These are phyloP conservation scores for Borealophlyctis nickersoniae DNA, from an alignment of 192 early-diverging fungal genomes.

Conservation along the genomic window DNA sequence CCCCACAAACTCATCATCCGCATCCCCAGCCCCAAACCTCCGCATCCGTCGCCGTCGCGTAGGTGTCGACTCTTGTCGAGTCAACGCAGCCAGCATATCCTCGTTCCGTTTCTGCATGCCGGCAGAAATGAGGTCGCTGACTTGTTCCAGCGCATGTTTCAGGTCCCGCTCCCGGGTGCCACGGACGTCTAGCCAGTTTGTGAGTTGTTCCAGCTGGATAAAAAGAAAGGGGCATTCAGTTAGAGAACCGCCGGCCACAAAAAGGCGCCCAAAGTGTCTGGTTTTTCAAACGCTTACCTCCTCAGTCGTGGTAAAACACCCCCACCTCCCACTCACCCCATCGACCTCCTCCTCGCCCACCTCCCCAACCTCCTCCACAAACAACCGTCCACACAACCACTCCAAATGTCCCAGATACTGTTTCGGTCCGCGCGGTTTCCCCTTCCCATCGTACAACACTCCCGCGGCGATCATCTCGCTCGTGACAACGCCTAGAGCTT, in stretches of 20 bases:
- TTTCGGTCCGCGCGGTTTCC: constrained; percentile 7
- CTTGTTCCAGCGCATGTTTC: constrained; percentile 52
- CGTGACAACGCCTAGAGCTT: constrained; percentile 58
- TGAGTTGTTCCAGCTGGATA: constrained; percentile 56
- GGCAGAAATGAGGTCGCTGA: constrained; percentile 36
- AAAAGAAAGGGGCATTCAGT: no score
- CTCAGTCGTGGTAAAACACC: constrained; percentile 44
- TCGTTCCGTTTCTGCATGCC: constrained; percentile 60
- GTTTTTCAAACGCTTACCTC: constrained; percentile 31
- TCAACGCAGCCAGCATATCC: constrained; percentile 9
- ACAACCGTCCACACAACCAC: constrained; percentile 34
- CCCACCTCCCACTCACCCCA: constrained; percentile 32
- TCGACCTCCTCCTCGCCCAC: constrained; percentile 29
- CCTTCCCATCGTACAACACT: not conserved
- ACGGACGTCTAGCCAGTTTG: constrained; percentile 72
- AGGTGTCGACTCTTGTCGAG: not conserved
- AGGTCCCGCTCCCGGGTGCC: constrained; percentile 73
- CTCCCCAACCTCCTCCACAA: constrained; percentile 49
- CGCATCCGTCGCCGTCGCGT: not conserved
- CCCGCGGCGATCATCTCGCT: constrained; percentile 24
- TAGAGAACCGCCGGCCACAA: not conserved
- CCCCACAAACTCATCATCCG: not conserved
- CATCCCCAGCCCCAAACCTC: not conserved
- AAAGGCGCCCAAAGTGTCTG: not conserved
- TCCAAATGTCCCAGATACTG: constrained; percentile 7